These are phyloP conservation scores for Thinopyrum elongatum DNA, from an alignment of 176 grass and related monocot species.

Conservation along the genomic window DNA sequence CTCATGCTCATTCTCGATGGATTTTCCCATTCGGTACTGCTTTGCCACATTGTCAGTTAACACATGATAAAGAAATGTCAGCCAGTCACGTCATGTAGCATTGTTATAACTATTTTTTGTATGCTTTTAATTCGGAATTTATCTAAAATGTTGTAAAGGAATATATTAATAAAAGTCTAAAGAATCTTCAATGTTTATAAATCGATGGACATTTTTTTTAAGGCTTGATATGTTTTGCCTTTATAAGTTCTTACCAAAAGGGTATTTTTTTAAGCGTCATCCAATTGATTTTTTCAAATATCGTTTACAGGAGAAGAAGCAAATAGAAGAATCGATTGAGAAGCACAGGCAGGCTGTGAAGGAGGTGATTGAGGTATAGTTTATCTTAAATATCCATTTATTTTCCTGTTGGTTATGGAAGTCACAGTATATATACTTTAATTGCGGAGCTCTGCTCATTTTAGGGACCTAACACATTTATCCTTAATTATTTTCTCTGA, in stretches of 20 bases:
- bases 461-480: not conserved
- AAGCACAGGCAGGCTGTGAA: constrained; percentile 71
- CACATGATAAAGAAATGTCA: not conserved
- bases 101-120: not conserved
- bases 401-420: not conserved
- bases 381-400: constrained; percentile 1
- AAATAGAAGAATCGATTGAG: constrained; percentile 65
- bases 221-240: not conserved
- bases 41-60: not conserved
- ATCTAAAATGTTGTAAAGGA: not conserved
- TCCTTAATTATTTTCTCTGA: constrained; percentile 10
- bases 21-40: not conserved
- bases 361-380: constrained; percentile 68
- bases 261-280: not conserved
- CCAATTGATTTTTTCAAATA: constrained; percentile 1
- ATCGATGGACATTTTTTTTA: not conserved
- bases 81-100: not conserved
- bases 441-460: constrained; percentile 6
- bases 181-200: not conserved
- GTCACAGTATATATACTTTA: constrained; percentile 3
- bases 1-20: not conserved
- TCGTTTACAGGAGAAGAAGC: constrained; percentile 74
- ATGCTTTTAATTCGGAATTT: not conserved
- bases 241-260: not conserved
- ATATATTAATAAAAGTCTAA: not conserved